Evolutionary conservation across 1,284 basidiomycete genomes (phyloP).

Genomic region (Pterulicium gracile): DNA sequence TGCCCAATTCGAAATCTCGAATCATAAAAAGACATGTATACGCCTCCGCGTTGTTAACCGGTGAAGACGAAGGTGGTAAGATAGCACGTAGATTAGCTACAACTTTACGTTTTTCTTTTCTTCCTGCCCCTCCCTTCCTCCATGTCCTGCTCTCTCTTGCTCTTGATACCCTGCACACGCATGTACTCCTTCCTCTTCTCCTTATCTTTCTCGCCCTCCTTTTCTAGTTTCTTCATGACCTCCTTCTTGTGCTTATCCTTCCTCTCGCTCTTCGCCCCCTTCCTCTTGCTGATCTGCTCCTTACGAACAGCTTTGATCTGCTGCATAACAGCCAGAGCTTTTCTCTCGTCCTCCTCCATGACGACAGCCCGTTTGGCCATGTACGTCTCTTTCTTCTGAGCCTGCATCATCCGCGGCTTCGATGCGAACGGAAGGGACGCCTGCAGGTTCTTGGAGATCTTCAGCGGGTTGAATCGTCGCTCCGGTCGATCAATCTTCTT

Average conservation of each 20-base stretch:
- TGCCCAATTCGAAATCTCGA: too few relatives aligned
- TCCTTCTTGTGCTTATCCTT: conserved; percentile 26
- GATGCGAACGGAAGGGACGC: conserved; percentile 84
- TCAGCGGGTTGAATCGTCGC: conserved; percentile 87
- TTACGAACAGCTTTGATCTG: conserved; percentile 90
- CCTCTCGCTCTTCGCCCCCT: conserved; percentile 77
- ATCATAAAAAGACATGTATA: too few relatives aligned
- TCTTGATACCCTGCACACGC: conserved; percentile 64
- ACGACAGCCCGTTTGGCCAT: conserved; percentile 90
- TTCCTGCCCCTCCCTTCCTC: conserved; percentile 48
- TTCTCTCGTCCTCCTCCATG: conserved; percentile 90
- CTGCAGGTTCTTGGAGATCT: conserved; percentile 84
- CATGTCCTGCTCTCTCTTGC: conserved; percentile 48
- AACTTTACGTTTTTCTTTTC: conserved; percentile 34
- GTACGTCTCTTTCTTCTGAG: conserved; percentile 72
- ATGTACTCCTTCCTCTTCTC: conserved; percentile 76
- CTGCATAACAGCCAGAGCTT: conserved; percentile 86
- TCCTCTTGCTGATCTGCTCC: conserved; percentile 70
- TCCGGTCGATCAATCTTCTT: conserved; percentile 70
- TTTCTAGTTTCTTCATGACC: conserved; percentile 58
- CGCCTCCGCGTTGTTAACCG: too few relatives aligned
- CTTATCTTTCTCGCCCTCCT: conserved; percentile 72
- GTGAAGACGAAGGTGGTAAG: too few relatives aligned
- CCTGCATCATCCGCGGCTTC: conserved; percentile 80
- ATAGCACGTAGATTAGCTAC: too few relatives aligned